Evolutionary conservation across 1,284 basidiomycete species (phyloP).

Genomic region (Ceratorhiza oryzae-sativae): DNA sequence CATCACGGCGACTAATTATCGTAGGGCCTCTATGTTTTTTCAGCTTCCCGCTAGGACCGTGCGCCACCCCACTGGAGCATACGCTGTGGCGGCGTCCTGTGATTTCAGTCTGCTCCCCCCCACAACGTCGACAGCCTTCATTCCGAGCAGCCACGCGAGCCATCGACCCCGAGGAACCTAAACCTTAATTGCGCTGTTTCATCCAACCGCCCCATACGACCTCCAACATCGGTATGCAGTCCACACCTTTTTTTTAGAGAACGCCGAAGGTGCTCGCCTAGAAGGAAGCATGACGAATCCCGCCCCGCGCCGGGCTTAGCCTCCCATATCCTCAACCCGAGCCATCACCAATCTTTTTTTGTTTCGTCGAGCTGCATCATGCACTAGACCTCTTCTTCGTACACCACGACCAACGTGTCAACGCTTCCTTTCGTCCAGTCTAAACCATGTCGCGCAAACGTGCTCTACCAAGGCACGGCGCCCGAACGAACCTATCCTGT

Average conservation of each 20-base stretch:
- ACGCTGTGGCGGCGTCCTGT: no score
- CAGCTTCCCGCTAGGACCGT: not conserved
- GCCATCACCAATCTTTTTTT: no score
- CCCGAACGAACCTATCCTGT: not conserved
- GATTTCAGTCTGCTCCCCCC: no score
- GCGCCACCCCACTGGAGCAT: not conserved
- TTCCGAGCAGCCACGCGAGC: no score
- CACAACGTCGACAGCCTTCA: no score
- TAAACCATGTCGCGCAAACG: not conserved
- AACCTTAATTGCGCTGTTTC: not conserved
- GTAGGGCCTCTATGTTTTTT: not conserved
- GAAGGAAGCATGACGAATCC: not conserved
- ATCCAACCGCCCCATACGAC: not conserved
- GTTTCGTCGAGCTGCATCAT: no score
- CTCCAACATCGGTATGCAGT: no score
- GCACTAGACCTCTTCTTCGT: not conserved
- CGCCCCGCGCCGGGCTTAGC: not conserved
- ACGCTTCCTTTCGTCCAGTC: not conserved
- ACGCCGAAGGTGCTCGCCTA: not conserved
- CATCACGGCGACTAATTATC: slow-evolving; percentile 13
- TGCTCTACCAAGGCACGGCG: not conserved
- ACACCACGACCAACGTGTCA: not conserved
- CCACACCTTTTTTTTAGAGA: not conserved
- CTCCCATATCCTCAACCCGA: not conserved
- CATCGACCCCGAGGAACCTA: no score